phyloP scores from a whole-genome alignment of 139 green algal species.

The Raphidocelis subcapitata region DNA sequence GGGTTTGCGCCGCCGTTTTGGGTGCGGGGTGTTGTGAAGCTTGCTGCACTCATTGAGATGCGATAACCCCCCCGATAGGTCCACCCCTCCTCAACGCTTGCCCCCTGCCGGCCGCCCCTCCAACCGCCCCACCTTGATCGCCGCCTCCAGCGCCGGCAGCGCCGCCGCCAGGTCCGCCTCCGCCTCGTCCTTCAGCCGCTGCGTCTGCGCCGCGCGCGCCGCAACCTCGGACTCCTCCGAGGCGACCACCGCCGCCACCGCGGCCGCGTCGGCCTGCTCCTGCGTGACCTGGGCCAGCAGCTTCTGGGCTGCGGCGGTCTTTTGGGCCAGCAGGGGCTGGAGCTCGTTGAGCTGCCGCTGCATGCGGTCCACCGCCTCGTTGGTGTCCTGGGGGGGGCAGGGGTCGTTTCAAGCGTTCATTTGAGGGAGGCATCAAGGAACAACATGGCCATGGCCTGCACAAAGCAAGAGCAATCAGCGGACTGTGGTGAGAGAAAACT shows the following conservation, averaged over 20 bases:
- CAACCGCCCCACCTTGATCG: constrained; percentile 43
- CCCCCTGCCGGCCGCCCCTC: no score
- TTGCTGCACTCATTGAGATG: no score
- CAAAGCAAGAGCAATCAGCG: no score
- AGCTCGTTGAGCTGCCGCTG: constrained; percentile 66
- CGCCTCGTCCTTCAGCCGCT: constrained; percentile 64
- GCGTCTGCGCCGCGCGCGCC: constrained; percentile 25
- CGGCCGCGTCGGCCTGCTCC: constrained; percentile 66
- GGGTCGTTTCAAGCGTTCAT: no score
- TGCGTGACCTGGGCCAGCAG: constrained; percentile 67
- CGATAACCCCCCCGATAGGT: no score
- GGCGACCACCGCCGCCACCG: constrained; percentile 55
- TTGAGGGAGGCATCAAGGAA: no score
- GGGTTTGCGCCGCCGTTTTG: no score
- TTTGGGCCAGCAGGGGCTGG: constrained; percentile 75
- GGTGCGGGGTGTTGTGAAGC: no score
- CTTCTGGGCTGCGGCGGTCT: constrained; percentile 57
- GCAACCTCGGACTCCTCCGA: constrained; percentile 64
- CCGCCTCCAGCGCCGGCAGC: constrained; percentile 74
- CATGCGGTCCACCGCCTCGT: constrained; percentile 76
- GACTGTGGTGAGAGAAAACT: no score
- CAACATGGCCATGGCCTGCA: no score
- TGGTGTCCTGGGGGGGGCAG: constrained; percentile 63
- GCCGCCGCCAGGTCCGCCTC: constrained; percentile 66
- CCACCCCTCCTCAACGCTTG: no score